phyloP scores from a whole-genome alignment of 306 rosid genomes.

The Quercus ilex region DNA sequence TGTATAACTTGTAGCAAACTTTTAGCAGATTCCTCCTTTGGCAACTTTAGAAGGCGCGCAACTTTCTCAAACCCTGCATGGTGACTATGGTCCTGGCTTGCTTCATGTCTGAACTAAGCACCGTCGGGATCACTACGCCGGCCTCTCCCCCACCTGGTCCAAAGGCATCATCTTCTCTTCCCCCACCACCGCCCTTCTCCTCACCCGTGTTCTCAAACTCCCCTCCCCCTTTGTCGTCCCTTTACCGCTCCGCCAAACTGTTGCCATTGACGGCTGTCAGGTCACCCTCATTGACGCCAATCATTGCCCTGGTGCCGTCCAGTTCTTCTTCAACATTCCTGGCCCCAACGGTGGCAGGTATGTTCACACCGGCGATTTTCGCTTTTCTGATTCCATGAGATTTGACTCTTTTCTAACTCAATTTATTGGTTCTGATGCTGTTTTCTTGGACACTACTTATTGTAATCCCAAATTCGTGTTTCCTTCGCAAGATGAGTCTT shows the following conservation, averaged over 20 bases:
- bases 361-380: conserved; percentile 89
- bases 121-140: conserved; percentile 86
- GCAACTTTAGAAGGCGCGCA: conserved; percentile 66
- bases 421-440: conserved; percentile 64
- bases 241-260: conserved; percentile 40
- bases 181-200: conserved; percentile 51
- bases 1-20: conserved; percentile 57
- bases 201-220: conserved; percentile 45
- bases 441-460: conserved; percentile 82
- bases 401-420: conserved; percentile 32
- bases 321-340: conserved; percentile 62
- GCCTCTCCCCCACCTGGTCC: conserved; percentile 69
- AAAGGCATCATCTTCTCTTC: conserved; percentile 78
- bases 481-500: conserved; percentile 70
- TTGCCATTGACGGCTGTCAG: conserved; percentile 50
- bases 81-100: conserved; percentile 33
- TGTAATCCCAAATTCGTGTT: conserved; percentile 78
- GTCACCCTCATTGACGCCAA: conserved; percentile 69
- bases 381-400: conserved; percentile 51
- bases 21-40: conserved; percentile 42
- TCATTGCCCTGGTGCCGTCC: conserved; percentile 91
- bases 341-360: conserved; percentile 42
- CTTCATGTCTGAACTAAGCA: conserved; percentile 34
- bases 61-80: conserved; percentile 65
- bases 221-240: conserved; percentile 45